Evolutionary conservation across 257 asterid genomes (phyloP), one percentile per base, ranked within the genome.

Genomic region (Solanum pimpinellifolium): DNA sequence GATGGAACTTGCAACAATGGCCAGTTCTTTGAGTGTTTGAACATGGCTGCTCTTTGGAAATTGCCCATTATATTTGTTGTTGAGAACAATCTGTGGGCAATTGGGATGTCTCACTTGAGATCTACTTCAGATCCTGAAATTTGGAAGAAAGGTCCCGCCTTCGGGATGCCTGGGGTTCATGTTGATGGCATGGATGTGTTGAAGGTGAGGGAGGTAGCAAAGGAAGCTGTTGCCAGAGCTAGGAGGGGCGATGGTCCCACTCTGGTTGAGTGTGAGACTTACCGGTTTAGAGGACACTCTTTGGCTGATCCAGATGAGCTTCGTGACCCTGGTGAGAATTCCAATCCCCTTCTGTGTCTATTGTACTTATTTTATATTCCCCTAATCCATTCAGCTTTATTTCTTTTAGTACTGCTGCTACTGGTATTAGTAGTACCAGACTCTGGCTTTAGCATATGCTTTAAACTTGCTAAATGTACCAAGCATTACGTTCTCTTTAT

Each of bases 71-170:
- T 97, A 46, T 97, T 97, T 89, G 99, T 97, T 86, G 99, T 97
- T 11, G 99, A 97, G 95, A 97, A 97, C 90, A 97, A 97, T 86
- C 90, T 97, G 93, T 97, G 99, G 99, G 99, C 99, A 6, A 97
- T 97, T 74, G 99, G 99, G 88, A 97, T 97, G 99, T 95, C 99
- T 88, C 99, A 97, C 90, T 89, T 95, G 93, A 95, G 99, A 91
- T 91, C 99, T 39, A 97, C 99, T n/a, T 97, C 99, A 1, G 99
- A 95, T 89, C 98, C 99, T 72, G 87, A 94, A 75, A 97, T 97
- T 86, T 97, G 99, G 99, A 97, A 97, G 92, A 97, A 97, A 83
- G 99, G 99, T n/a, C 98, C 98, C 0, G 98, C 99, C 11, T 97
- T 96, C 85, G 99, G 99, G 72, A 97, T 97, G 99, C 98, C 99